These are phyloP conservation scores for Daldinia caldariorum DNA, from an alignment of 495 filamentous ascomycete genomes.

Conservation along the genomic window DNA sequence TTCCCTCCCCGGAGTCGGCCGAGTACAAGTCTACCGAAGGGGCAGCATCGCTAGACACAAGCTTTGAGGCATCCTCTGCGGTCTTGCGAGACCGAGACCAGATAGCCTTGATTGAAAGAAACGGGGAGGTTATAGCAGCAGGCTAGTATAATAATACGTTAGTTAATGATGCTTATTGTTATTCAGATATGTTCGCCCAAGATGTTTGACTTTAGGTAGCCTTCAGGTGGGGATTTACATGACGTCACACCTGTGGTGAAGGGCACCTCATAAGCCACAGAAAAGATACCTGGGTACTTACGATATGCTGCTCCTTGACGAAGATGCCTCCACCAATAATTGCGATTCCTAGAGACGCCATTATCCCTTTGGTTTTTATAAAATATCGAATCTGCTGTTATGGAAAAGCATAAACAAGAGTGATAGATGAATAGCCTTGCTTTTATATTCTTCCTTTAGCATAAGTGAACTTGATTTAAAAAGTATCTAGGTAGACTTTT, in stretches of 20 bases:
- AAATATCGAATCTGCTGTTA: background rate
- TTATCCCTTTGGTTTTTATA: background rate
- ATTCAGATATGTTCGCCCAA: slow-evolving; percentile 18
- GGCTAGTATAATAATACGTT: slow-evolving; percentile 54
- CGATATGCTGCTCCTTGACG: slow-evolving; percentile 55
- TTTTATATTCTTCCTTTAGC: slow-evolving; percentile 1
- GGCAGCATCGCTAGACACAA: slow-evolving; percentile 45
- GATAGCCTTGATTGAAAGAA: slow-evolving; percentile 66
- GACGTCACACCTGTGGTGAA: background rate
- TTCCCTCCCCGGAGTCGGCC: slow-evolving; percentile 67
- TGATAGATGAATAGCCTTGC: background rate
- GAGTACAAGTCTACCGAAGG: slow-evolving; percentile 63
- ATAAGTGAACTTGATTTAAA: slow-evolving; percentile 12
- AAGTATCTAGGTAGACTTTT: background rate
- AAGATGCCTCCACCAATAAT: slow-evolving; percentile 73
- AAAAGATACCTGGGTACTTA: slow-evolving; percentile 32
- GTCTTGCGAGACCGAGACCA: slow-evolving; percentile 68
- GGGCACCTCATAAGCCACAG: slow-evolving; percentile 1
- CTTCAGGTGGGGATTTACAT: background rate
- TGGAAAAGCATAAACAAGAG: background rate
- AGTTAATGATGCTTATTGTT: slow-evolving; percentile 26
- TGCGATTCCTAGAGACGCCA: slow-evolving; percentile 66
- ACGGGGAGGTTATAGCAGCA: slow-evolving; percentile 57
- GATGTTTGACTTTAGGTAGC: background rate
- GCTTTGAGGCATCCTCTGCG: slow-evolving; percentile 47